These are phyloP conservation scores for Saccharomyces hybrid DNA, from an alignment of 1,139 yeast species.

Conservation along the genomic window DNA sequence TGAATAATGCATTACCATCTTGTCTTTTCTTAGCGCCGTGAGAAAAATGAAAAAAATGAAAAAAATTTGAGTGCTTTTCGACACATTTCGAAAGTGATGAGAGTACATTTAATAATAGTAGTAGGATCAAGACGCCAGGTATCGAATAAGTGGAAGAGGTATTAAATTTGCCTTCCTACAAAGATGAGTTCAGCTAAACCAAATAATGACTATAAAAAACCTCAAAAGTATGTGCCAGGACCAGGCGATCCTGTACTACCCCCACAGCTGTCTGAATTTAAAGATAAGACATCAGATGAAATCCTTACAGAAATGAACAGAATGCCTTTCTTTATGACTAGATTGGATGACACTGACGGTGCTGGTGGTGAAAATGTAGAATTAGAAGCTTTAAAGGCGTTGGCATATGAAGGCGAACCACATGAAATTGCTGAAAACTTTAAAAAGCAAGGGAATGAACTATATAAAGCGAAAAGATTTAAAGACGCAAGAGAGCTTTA, in stretches of 20 bases:
- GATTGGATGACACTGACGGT: conserved; percentile 69
- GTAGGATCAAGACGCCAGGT: background rate
- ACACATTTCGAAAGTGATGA: background rate
- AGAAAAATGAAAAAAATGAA: background rate
- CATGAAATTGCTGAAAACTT: conserved; percentile 84
- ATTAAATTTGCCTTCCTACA: background rate
- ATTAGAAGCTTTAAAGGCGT: conserved; percentile 80
- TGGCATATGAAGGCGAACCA: conserved; percentile 95
- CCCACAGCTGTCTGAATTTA: conserved; percentile 65
- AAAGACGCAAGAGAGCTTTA: conserved; percentile 72
- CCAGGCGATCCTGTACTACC: conserved; percentile 78
- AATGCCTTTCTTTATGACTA: conserved; percentile 91
- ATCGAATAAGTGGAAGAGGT: background rate
- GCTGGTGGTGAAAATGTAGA: conserved; percentile 68
- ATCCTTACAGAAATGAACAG: conserved; percentile 72
- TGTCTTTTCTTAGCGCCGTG: background rate
- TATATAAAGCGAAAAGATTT: conserved; percentile 62
- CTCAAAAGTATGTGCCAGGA: conserved; percentile 54
- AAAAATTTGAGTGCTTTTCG: background rate
- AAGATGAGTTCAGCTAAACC: background rate
- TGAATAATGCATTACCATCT: background rate
- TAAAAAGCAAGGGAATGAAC: conserved; percentile 88
- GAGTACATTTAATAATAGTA: background rate
- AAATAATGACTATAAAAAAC: conserved; percentile 23
- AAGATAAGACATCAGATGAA: conserved; percentile 65